phyloP scores from a whole-genome alignment of 805 yeast genomes.

The Kluyveromyces starmeri region DNA sequence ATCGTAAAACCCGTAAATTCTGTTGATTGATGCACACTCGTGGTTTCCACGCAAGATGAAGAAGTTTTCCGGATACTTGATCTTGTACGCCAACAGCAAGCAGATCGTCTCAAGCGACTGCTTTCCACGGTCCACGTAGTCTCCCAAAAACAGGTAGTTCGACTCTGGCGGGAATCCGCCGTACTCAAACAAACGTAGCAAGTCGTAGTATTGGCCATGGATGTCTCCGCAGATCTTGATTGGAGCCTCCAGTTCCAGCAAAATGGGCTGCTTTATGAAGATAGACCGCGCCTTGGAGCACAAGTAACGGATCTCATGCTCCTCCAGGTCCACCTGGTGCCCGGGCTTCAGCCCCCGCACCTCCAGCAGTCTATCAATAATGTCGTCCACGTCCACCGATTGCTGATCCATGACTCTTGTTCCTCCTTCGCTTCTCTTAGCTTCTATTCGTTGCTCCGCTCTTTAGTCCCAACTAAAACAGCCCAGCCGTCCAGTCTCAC shows the following conservation, averaged over 20 bases:
- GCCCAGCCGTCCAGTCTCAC: too few species aligned
- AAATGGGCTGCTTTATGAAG: slow-evolving; percentile 93
- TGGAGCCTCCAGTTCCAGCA: slow-evolving; percentile 94
- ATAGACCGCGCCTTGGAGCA: slow-evolving; percentile 98
- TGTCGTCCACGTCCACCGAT: slow-evolving; percentile 94
- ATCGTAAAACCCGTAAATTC: slow-evolving; percentile 97
- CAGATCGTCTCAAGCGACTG: slow-evolving; percentile 96
- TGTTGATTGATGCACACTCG: slow-evolving; percentile 96
- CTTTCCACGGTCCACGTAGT: slow-evolving; percentile 97
- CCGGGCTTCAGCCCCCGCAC: slow-evolving; percentile 99
- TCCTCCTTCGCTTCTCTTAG: not conserved
- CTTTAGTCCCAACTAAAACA: too few species aligned
- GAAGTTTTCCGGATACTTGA: slow-evolving; percentile 96
- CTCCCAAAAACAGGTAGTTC: slow-evolving; percentile 90
- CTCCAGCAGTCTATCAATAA: slow-evolving; percentile 91
- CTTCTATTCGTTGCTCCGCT: not conserved
- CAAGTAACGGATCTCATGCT: slow-evolving; percentile 86
- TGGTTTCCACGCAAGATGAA: slow-evolving; percentile 96
- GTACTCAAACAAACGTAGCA: slow-evolving; percentile 89
- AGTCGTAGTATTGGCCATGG: slow-evolving; percentile 96
- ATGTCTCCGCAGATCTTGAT: slow-evolving; percentile 96
- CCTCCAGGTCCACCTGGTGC: slow-evolving; percentile 87
- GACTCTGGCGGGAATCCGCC: slow-evolving; percentile 99
- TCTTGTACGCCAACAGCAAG: slow-evolving; percentile 86
- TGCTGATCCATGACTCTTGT: slow-evolving; percentile 34